These are phyloP conservation scores for Aquilaria malaccensis DNA, from an alignment of 345 rosid genomes.

Conservation along the genomic window DNA sequence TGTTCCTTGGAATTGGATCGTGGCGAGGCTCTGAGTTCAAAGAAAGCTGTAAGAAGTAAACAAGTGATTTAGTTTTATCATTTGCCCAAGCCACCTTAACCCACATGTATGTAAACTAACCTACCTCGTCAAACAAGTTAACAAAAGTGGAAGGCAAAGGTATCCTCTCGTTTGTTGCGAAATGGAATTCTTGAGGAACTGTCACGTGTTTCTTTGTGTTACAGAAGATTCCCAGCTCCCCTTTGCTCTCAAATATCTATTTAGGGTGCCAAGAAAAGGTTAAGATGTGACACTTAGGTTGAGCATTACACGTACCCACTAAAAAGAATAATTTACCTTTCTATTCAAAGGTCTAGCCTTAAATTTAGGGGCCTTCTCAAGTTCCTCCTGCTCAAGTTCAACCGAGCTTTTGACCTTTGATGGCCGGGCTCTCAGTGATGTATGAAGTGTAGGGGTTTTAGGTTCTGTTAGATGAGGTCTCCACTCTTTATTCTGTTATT, in stretches of 20 bases:
- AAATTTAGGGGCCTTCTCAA: constrained; percentile 85
- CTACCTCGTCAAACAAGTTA: constrained; percentile 84
- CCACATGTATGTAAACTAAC: background rate
- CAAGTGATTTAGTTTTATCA: background rate
- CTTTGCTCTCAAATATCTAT: constrained; percentile 96
- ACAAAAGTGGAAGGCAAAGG: constrained; percentile 49
- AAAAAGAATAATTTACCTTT: constrained; percentile 46
- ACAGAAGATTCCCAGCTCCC: constrained; percentile 77
- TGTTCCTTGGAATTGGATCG: constrained; percentile 62
- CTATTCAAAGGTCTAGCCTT: constrained; percentile 94
- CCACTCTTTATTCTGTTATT: constrained; percentile 45
- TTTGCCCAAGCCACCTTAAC: background rate
- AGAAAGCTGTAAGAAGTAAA: constrained; percentile 52
- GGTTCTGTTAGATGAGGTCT: constrained; percentile 72
- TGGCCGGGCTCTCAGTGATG: constrained; percentile 89
- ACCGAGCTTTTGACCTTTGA: constrained; percentile 60
- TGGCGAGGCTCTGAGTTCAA: constrained; percentile 60
- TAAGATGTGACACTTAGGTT: background rate
- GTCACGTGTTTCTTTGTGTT: constrained; percentile 73
- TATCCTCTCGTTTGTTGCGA: constrained; percentile 79
- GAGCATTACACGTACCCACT: background rate
- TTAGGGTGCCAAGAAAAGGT: constrained; percentile 7
- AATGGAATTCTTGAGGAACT: constrained; percentile 83
- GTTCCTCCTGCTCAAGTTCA: constrained; percentile 84
- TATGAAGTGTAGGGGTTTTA: constrained; percentile 70